Conservation (phyloP, 345 rosid genomes). For the Aegle marmelos region DNA sequence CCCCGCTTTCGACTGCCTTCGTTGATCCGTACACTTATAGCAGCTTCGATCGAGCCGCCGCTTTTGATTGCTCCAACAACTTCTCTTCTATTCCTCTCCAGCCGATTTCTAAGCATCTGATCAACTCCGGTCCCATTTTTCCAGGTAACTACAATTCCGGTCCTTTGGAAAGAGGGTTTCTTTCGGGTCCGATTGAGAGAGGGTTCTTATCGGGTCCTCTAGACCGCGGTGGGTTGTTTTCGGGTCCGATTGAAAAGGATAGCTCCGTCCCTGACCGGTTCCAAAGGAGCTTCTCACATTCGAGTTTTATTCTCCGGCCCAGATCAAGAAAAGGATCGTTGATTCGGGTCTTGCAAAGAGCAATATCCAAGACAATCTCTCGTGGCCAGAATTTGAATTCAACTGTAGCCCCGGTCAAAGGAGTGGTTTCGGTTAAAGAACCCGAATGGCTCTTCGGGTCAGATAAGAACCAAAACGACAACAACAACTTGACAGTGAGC, state of each 20-base stretch:
- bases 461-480: conserved; percentile 35
- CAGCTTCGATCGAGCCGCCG: conserved; percentile 71
- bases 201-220: conserved; percentile 58
- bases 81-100: conserved; percentile 89
- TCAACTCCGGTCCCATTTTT: conserved; percentile 57
- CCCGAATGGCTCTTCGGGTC: conserved; percentile 67
- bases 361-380: conserved; percentile 60
- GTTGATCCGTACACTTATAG: conserved; percentile 60
- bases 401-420: conserved; percentile 73
- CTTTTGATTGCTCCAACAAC: conserved; percentile 87
- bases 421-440: conserved; percentile 46
- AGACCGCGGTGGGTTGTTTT: conserved; percentile 38
- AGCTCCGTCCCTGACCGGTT: conserved; percentile 62
- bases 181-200: conserved; percentile 91
- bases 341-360: conserved; percentile 65
- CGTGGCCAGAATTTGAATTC: conserved; percentile 85
- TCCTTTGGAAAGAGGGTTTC: conserved; percentile 81
- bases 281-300: conserved; percentile 81
- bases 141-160: conserved; percentile 54
- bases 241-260: conserved; percentile 52
- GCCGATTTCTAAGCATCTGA: conserved; percentile 63
- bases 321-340: conserved; percentile 58
- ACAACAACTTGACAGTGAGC: conserved; percentile 44
- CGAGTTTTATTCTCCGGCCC: conserved; percentile 47
- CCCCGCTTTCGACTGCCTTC: conserved; percentile 83